Base-by-base conservation (phyloP, 2,329 filamentous ascomycete species). In the Coleophoma cylindrospora region DNA sequence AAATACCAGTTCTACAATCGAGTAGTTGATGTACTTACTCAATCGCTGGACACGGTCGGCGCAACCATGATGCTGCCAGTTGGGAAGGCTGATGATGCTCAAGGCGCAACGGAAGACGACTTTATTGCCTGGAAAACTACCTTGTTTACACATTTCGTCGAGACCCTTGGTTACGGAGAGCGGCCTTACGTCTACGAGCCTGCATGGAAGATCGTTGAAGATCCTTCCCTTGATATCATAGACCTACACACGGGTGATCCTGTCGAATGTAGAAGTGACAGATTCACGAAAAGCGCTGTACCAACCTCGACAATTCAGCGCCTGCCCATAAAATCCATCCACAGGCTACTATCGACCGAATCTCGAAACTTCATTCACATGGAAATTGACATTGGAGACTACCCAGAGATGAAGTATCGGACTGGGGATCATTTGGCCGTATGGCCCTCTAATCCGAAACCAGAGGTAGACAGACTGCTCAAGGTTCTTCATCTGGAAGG, bases 1-100 rank as follows among this genome's bases (percentile, higher is more conserved):
- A 68, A 62, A 44, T 73, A 73, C 48, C 54, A 65, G 27, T 59
- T 69, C 48, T 73, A 66, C 48, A 72, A 73, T 53, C 54, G 57
- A 1, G 64, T 72, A 1, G 58, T 69, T 6, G 59, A 64, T 15
- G 57, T 59, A 9, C 59, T 70, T 11, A 59, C 50, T 14, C 50
- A 54, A 4, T 54, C 56, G 5, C 60, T 52, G 37, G 58, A 48
- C 37, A 47, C 54, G 9, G 50, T 60, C 3, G 68, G 67, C 1
- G 67, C 66, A 10, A 55, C 58, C 11, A 54, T 57, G 0, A 43
- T 69, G 0, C 52, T 63, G 32, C 53, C 59, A 1, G 53, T 64
- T 4, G 66, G 64, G 2, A 62, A 53, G 48, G 66, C 61, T 12
- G 64, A 70, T 34, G 68, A 70, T 34, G 61, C 61, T 3, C 15